phyloP scores from a whole-genome alignment of 2,329 filamentous ascomycete species.

The Talaromyces sp. region DNA sequence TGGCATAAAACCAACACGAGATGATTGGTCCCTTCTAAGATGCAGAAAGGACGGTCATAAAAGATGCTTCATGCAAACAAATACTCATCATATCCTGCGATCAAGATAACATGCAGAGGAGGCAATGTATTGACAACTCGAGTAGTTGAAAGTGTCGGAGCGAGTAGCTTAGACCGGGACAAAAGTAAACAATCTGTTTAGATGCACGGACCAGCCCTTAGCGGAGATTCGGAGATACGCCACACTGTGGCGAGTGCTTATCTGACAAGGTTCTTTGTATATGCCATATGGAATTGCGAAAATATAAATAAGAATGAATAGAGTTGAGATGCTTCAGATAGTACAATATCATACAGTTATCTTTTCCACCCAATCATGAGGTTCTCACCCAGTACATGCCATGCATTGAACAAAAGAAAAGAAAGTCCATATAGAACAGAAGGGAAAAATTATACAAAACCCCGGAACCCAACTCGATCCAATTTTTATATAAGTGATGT shows the following conservation, averaged over 20 bases:
- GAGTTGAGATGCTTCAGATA: constrained; percentile 36
- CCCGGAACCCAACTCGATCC: not conserved
- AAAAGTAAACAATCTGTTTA: not conserved
- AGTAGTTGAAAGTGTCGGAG: not conserved
- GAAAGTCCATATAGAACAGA: constrained; percentile 7
- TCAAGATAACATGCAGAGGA: not conserved
- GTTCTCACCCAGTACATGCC: constrained; percentile 17
- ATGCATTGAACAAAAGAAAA: constrained; percentile 12
- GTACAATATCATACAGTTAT: constrained; percentile 15
- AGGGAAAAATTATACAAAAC: not conserved
- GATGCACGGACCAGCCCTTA: not conserved
- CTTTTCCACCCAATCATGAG: constrained; percentile 15
- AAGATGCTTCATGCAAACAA: not conserved
- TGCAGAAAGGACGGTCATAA: constrained; percentile 4
- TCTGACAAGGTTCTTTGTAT: no score
- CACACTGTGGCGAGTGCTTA: constrained; percentile 2
- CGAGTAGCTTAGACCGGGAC: no score
- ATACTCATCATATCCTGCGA: not conserved
- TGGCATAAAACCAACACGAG: not conserved
- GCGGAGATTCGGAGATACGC: not conserved
- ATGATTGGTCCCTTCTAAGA: constrained; percentile 1
- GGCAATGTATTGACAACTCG: not conserved
- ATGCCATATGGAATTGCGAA: no score
- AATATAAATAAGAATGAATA: no score
- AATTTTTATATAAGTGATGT: not conserved